Percentiles rank a stretch among this genome's conserved stretches.
Conservation (phyloP, 139 green algal species). For the Coelastrella sp. region DNA sequence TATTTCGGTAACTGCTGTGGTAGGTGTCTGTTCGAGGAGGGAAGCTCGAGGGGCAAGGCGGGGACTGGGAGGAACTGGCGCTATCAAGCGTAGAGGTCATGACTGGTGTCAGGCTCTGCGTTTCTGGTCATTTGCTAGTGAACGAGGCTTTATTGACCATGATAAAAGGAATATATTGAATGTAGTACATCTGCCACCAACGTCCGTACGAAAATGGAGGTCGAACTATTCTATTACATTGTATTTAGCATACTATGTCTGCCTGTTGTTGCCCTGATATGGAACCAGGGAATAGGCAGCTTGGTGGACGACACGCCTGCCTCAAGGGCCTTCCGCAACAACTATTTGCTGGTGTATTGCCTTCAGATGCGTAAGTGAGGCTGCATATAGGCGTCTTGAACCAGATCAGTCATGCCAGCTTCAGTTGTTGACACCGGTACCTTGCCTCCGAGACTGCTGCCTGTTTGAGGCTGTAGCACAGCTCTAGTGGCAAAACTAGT, state of each 20-base stretch:
- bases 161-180: not conserved
- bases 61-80: too few species aligned
- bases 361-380: conserved; percentile 94
- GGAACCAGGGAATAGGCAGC: conserved; percentile 42
- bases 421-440: not conserved
- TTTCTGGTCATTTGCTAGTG: too few species aligned
- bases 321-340: conserved; percentile 91
- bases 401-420: not conserved
- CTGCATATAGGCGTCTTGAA: not conserved
- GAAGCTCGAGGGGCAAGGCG: too few species aligned
- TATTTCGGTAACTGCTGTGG: too few species aligned
- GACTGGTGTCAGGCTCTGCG: too few species aligned
- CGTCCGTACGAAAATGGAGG: not conserved
- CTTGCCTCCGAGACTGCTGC: too few species aligned
- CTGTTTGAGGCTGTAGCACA: too few species aligned
- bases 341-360: conserved; percentile 96
- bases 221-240: conserved; percentile 42
- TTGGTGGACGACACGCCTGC: conserved; percentile 28
- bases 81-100: too few species aligned
- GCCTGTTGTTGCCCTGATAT: conserved; percentile 35
- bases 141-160: too few species aligned
- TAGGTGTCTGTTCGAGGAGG: too few species aligned
- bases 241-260: conserved; percentile 7
- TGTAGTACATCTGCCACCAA: not conserved
- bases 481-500: too few species aligned